These are phyloP conservation scores for Fagus sylvatica DNA, from an alignment of 306 rosid species.

Conservation along the genomic window DNA sequence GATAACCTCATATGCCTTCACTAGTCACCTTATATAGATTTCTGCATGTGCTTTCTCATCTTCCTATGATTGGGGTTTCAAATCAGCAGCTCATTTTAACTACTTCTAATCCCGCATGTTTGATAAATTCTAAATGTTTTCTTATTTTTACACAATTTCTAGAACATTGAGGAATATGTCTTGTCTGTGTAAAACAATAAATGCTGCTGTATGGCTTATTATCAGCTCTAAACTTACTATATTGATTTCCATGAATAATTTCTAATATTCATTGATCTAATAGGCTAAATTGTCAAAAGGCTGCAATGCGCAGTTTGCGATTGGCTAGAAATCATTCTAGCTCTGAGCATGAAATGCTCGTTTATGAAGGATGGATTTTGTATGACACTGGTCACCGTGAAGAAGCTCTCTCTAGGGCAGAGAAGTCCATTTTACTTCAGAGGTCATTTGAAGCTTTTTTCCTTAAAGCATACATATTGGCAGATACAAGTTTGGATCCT, in stretches of 20 bases:
- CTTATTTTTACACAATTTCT: background rate
- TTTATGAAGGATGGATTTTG: slow-evolving; percentile 91
- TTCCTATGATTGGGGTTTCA: background rate
- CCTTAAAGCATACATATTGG: slow-evolving; percentile 71
- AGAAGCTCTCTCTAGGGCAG: slow-evolving; percentile 65
- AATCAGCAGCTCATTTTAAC: background rate
- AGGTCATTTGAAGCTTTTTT: slow-evolving; percentile 84
- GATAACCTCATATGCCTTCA: background rate
- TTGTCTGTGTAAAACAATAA: background rate
- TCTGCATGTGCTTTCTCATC: background rate
- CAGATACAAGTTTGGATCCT: slow-evolving; percentile 62
- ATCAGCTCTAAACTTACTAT: slow-evolving; percentile 3
- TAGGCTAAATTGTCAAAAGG: slow-evolving; percentile 85
- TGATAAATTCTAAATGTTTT: background rate
- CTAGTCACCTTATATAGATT: background rate
- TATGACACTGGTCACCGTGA: slow-evolving; percentile 75
- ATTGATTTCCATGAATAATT: slow-evolving; percentile 2
- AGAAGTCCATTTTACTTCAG: slow-evolving; percentile 61
- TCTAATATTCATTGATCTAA: slow-evolving; percentile 14
- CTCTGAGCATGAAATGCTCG: slow-evolving; percentile 69
- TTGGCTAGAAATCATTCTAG: slow-evolving; percentile 70
- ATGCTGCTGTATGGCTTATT: slow-evolving; percentile 8
- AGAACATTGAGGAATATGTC: background rate
- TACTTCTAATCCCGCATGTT: background rate
- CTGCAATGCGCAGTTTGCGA: slow-evolving; percentile 75